phyloP scores from a whole-genome alignment of 2,329 filamentous ascomycete species.

The Ramularia endophylla region DNA sequence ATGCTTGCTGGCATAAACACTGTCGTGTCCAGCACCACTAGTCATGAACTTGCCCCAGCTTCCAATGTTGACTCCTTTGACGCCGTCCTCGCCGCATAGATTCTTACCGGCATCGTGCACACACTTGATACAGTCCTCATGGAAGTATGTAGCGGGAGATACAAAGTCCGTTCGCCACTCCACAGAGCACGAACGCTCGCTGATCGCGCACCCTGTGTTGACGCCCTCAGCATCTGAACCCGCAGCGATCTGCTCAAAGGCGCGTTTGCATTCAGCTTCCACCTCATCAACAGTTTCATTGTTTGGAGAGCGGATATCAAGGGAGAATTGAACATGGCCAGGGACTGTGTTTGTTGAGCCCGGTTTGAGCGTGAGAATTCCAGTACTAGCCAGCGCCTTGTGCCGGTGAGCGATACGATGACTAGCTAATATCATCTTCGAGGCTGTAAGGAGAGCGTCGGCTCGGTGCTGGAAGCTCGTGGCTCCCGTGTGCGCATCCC shows the following conservation, averaged over 20 bases:
- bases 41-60: conserved; percentile 47
- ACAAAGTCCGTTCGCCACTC: conserved; percentile 58
- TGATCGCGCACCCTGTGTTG: conserved; percentile 39
- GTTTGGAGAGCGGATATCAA: conserved; percentile 59
- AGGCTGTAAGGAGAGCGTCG: conserved; percentile 63
- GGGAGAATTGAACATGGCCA: conserved; percentile 58
- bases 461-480: conserved; percentile 61
- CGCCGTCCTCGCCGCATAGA: conserved; percentile 48
- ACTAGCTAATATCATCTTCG: conserved; percentile 61
- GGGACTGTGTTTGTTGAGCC: conserved; percentile 71
- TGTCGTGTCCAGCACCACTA: conserved; percentile 60
- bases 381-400: conserved; percentile 61
- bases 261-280: conserved; percentile 49
- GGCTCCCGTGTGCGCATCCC: conserved; percentile 69
- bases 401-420: conserved; percentile 57
- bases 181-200: conserved; percentile 40
- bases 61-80: conserved; percentile 30
- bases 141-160: conserved; percentile 58
- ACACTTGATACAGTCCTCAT: conserved; percentile 60
- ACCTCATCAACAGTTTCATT: conserved; percentile 54
- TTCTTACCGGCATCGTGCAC: conserved; percentile 55
- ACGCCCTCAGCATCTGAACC: conserved; percentile 49
- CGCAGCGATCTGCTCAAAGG: conserved; percentile 55
- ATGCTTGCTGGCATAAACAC: conserved; percentile 39
- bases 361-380: conserved; percentile 60